Conservation (phyloP, 352 stramenopile species). For the Phytophthora quininea region DNA sequence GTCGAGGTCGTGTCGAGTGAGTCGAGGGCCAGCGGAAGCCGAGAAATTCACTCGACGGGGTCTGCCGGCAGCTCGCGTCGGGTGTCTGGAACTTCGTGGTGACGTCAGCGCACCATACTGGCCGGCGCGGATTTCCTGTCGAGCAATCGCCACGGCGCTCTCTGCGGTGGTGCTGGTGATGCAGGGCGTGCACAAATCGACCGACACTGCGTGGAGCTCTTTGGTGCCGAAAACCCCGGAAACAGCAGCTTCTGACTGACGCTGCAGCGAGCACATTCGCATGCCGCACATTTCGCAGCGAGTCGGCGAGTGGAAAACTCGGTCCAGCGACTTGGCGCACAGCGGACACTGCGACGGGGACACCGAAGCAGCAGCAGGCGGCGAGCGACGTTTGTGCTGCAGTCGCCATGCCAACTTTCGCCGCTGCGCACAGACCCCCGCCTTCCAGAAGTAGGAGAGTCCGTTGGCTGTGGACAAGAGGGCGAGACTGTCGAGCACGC, state of each 20-base stretch:
- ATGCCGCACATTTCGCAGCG: constrained; percentile 38
- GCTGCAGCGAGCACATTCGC: constrained; percentile 35
- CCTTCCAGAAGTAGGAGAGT: constrained; percentile 44
- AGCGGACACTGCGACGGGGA: constrained; percentile 16
- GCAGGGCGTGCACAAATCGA: constrained; percentile 34
- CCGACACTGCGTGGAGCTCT: constrained; percentile 22
- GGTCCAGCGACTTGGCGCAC: constrained; percentile 21
- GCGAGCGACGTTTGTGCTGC: constrained; percentile 33
- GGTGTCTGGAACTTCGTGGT: constrained; percentile 11
- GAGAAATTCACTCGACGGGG: constrained; percentile 15
- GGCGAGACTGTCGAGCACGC: constrained; percentile 47
- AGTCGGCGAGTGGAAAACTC: constrained; percentile 26
- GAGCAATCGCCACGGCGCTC: constrained; percentile 29
- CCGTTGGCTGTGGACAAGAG: constrained; percentile 41
- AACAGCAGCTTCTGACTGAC: constrained; percentile 36
- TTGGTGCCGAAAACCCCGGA: constrained; percentile 23
- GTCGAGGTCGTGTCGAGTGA: constrained; percentile 3
- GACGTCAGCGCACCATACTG: constrained; percentile 36
- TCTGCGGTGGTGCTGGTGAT: constrained; percentile 26
- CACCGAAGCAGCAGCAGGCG: constrained; percentile 6
- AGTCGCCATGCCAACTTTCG: constrained; percentile 45
- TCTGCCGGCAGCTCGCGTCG: constrained; percentile 12
- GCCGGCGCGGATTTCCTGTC: constrained; percentile 40
- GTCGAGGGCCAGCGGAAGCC: constrained; percentile 23
- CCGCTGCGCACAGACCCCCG: constrained; percentile 27